Base-by-base conservation (phyloP, 1,284 basidiomycete species). In the Polyporus tsugae region DNA sequence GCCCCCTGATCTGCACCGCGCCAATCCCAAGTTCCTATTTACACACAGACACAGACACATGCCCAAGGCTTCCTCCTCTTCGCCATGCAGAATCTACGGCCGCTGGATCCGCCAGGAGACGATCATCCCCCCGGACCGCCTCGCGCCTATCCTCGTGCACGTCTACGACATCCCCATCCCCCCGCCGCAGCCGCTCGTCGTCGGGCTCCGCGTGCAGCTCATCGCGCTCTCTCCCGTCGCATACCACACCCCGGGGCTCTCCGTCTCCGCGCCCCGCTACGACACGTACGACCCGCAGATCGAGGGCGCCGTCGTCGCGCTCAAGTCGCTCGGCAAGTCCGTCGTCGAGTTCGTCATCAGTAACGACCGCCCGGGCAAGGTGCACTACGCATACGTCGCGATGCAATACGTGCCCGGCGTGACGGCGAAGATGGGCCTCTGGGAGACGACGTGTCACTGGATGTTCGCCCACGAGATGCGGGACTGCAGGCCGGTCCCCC, bases 281-380 rank as follows among this genome's bases (percentile, higher is more conserved):
- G 58, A 60, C 58, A 60, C 58, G 22, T 60, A 60, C 58, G 58
- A 60, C 38, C 58, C 58, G 58, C 58, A 60, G 38, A 60, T 60
- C n/a, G 58, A 60, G 22, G 58, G 58, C 11, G 22, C n/a, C 22
- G 58, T 60, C 19, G 22, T 60, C 39, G 58, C 58, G 39, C 38
- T 60, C 22, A 60, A 60, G 38, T 60, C 58, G 38, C 38, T 60
- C 22, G 58, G 58, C 58, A 39, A 41, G 58, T 60, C 58, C 22
- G 58, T 60, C 5, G 58, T 60, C 22, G 58, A 60, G 58, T 60
- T 39, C 38, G 38, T 60, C 22, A 29, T 60, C 38, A 39, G 29
- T 13, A 60, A 60, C 38, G 58, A 60, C 36, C 58, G 58, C 19
- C 58, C 58, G 58, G 58, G 58, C 38, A 60, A 60, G 36, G 58